These are phyloP conservation scores for Fusarium mexicanum DNA, from an alignment of 2,329 filamentous ascomycete species.

Conservation along the genomic window DNA sequence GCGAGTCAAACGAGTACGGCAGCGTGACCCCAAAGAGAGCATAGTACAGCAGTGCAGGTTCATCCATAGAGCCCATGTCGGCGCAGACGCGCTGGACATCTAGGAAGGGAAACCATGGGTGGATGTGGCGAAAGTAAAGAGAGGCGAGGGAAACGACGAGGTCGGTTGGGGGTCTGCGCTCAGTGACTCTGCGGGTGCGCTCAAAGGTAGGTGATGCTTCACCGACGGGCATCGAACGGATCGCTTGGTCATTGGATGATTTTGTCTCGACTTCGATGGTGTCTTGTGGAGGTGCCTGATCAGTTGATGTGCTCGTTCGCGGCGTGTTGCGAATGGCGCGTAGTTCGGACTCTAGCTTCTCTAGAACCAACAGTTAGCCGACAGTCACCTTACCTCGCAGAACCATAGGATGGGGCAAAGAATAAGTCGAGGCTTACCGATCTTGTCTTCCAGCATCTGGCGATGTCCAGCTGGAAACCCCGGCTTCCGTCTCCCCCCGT, in stretches of 20 bases:
- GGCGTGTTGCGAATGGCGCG: background rate
- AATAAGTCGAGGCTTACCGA: background rate
- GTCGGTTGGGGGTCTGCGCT: background rate
- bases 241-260: background rate
- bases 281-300: background rate
- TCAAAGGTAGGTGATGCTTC: background rate
- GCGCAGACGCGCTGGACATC: background rate
- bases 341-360: background rate
- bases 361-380: background rate
- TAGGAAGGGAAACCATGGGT: constrained; percentile 2
- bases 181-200: background rate
- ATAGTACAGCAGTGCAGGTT: background rate
- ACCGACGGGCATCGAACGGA: background rate
- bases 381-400: background rate
- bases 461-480: constrained; percentile 1
- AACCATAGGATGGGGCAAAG: background rate
- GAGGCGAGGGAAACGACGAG: background rate
- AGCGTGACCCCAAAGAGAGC: background rate
- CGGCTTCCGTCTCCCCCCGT: background rate
- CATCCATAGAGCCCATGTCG: background rate
- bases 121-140: background rate
- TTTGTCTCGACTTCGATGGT: background rate
- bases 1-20: background rate
- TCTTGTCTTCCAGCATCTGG: background rate
- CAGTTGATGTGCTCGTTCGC: background rate